Base-by-base conservation (phyloP, 352 stramenopile genomes). In the Pythium utonaiense region DNA sequence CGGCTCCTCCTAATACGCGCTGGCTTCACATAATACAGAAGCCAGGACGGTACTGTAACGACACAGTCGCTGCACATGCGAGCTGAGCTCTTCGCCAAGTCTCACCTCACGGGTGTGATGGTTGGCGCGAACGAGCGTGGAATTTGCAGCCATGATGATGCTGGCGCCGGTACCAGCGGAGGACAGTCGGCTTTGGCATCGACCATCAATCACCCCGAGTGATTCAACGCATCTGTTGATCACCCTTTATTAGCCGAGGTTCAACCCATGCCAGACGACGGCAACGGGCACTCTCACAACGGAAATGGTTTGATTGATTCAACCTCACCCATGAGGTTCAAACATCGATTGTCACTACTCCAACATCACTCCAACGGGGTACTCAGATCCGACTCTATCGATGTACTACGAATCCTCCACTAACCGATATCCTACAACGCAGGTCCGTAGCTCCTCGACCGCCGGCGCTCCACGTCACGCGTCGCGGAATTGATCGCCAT, bases 371-470 rank as follows among this genome's bases (percentile, higher is more conserved):
- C 30, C 14, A 0, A 10, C 25, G 53, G 21, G 60, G 60, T 50
- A 62, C 14, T 67, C 60, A 62, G 53, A 67, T 67, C 60, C 60
- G 60, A 62, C 60, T 62, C 60, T 49, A 30, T 65, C 6, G 19
- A 3, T 21, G 17, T 52, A 61, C 54, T n/a, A 21, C 53, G 3
- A 1, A 0, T 7, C 56, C 56, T 57, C 10, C 42, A 33, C 19
- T 36, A 44, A 24, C 10, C 10, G 21, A 19, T 57, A 66, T 57
- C 6, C 0, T 4, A 33, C 14, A 66, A 42, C 14, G 22, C 24
- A 57, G 60, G 60, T 1, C 16, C 22, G 16, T 25, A 58, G 25
- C 30, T 38, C 33, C 6, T 40, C 5, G 28, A 25, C 22, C 45
- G 36, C 36, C 36, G 6, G 4, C 27, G 42, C 48, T 69, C 62